phyloP scores from a whole-genome alignment of 140 eudicot genomes.

The Cichorium intybus region DNA sequence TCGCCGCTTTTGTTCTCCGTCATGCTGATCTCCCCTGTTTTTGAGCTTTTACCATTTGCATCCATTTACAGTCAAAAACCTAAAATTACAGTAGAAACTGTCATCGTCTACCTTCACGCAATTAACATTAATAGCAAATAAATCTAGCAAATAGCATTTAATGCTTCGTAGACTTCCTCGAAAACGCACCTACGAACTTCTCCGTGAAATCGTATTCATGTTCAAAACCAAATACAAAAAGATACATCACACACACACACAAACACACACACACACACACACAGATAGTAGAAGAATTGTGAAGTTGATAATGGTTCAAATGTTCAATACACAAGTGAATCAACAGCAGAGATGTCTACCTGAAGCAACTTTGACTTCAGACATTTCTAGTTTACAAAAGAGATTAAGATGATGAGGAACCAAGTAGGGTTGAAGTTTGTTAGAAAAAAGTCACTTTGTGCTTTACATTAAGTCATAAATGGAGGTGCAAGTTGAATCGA shows the following conservation, averaged over 20 bases:
- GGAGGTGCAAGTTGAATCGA: not conserved
- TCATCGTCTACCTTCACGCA: slow-evolving; percentile 8
- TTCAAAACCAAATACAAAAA: not conserved
- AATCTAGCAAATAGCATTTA: not conserved
- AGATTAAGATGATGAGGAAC: slow-evolving; percentile 5
- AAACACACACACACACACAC: not conserved
- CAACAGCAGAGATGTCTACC: slow-evolving; percentile 11
- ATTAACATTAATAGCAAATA: not conserved
- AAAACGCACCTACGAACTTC: not conserved
- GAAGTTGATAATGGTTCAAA: not conserved
- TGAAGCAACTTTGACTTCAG: slow-evolving; percentile 5
- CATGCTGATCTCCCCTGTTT: slow-evolving; percentile 62
- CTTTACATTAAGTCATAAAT: not conserved
- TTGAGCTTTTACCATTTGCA: slow-evolving; percentile 36
- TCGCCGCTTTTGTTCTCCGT: slow-evolving; percentile 48
- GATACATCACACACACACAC: not conserved
- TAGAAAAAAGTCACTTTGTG: not conserved
- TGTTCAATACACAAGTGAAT: not conserved
- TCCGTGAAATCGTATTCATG: not conserved
- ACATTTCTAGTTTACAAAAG: slow-evolving; percentile 3
- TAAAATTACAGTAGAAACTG: slow-evolving; percentile 14
- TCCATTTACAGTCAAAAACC: slow-evolving; percentile 40
- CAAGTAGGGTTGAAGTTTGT: not conserved
- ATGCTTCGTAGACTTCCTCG: slow-evolving; percentile 3
- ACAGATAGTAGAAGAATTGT: not conserved